phyloP scores from a whole-genome alignment of 1,284 basidiomycete species.

The Abortiporus biennis region DNA sequence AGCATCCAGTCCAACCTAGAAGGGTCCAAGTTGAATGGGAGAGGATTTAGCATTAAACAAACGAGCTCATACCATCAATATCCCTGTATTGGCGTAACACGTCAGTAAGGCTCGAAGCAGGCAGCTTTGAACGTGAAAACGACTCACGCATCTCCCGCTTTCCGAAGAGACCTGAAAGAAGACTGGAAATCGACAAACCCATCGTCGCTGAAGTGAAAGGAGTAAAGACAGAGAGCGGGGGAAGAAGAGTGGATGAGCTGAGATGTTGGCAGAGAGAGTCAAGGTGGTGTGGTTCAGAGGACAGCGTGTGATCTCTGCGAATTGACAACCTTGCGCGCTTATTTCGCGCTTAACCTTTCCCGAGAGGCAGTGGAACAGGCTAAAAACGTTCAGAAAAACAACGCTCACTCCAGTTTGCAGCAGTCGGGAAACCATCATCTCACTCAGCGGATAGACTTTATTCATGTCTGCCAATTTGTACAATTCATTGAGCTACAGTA shows the following conservation, averaged over 20 bases:
- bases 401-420: too few relatives aligned
- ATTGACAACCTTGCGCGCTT: too few relatives aligned
- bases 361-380: too few relatives aligned
- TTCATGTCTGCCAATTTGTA: too few relatives aligned
- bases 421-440: too few relatives aligned
- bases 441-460: too few relatives aligned
- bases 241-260: too few relatives aligned
- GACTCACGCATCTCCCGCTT: conserved; percentile 74
- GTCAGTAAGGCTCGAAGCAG: conserved; percentile 1
- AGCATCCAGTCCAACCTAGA: conserved; percentile 92
- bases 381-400: too few relatives aligned
- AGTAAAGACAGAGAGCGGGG: conserved; percentile 14
- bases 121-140: neutral
- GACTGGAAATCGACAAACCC: conserved; percentile 82
- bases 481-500: too few relatives aligned
- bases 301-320: too few relatives aligned
- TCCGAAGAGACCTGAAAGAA: conserved; percentile 88
- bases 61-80: conserved; percentile 58
- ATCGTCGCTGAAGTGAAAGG: conserved; percentile 36
- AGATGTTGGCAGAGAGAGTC: conserved; percentile 18
- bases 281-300: conserved; percentile 19
- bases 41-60: neutral
- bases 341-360: conserved; percentile 14
- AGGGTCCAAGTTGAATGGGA: conserved; percentile 6
- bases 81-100: conserved; percentile 36